These are phyloP conservation scores for Exophiala aquamarina DNA, from an alignment of 2,329 filamentous ascomycete genomes.

Conservation along the genomic window DNA sequence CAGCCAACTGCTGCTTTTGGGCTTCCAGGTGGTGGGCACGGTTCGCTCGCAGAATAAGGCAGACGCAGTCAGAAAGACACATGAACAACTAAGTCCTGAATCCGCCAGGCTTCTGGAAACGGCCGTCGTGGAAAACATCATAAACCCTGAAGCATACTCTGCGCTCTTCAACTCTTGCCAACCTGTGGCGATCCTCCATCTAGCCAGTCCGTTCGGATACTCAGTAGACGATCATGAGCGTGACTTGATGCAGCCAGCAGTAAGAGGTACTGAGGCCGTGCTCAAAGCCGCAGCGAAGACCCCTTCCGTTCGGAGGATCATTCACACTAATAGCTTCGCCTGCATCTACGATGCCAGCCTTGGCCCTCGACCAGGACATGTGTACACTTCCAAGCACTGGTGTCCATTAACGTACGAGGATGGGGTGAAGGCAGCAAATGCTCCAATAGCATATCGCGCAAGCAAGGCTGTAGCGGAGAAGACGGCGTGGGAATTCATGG, in stretches of 20 bases:
- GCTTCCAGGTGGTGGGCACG: constrained; percentile 47
- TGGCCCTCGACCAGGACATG: constrained; percentile 38
- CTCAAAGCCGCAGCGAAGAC: constrained; percentile 28
- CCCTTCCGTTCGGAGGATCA: constrained; percentile 24
- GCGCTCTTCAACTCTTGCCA: constrained; percentile 30
- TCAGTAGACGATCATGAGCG: constrained; percentile 31
- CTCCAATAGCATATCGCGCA: constrained; percentile 29
- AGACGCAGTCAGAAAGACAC: constrained; percentile 12
- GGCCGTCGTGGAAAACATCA: constrained; percentile 32
- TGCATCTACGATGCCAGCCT: constrained; percentile 43
- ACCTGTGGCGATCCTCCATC: constrained; percentile 39
- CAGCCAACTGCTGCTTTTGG: constrained; percentile 40
- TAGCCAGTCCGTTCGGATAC: constrained; percentile 34
- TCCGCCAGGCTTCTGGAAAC: not conserved
- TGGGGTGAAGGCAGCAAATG: constrained; percentile 28
- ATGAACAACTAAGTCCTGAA: not conserved
- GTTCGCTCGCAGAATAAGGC: constrained; percentile 35
- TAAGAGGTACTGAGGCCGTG: constrained; percentile 31
- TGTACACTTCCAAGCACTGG: constrained; percentile 51
- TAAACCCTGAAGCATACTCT: constrained; percentile 35
- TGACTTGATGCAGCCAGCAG: constrained; percentile 32
- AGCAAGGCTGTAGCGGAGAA: constrained; percentile 25
- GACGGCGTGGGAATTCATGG: constrained; percentile 28
- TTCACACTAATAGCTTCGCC: constrained; percentile 52
- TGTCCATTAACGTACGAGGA: constrained; percentile 36